Base-by-base conservation (phyloP, 2,329 filamentous ascomycete species). In the Coniochaeta ligniaria region DNA sequence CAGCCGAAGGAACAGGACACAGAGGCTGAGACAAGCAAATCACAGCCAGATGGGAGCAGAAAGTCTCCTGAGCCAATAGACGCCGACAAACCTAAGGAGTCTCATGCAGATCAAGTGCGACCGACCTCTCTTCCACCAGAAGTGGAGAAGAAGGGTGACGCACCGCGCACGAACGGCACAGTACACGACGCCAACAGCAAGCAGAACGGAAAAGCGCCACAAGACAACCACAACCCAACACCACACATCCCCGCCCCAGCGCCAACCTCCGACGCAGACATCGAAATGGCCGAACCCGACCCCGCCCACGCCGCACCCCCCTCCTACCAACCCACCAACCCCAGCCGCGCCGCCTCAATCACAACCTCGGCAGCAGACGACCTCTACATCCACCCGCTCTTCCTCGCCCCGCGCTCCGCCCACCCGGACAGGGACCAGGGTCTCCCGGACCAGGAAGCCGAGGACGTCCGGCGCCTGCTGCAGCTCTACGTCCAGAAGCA, bases 401-500 rank as follows among this genome's bases (percentile, higher is more conserved):
- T 92, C 73, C 73, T 86, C 50, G 83, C 88, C 38, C 88, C 91
- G 0, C 70, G 76, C 28, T 77, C 83, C 35, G 83, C 84, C 26
- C 80, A 82, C 59, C 82, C 87, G 2, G 88, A 93, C 70, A 81
- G 87, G 60, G 86, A 92, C 69, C 76, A 90, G 43, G 88, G 88
- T 1, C 81, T 96, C 2, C 90, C 90, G 0, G 80, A 86, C 20
- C 75, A 79, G 28, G 91, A 95, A 74, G 91, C 91, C 1, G 90
- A 93, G 65, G 90, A 95, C 62, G 86, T 91, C 50, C 85, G 91
- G 61, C 83, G 88, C 61, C 75, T 92, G 20, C 79, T 95, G 57
- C 83, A 91, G 65, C 76, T 91, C 12, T 94, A 91, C 70, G 86
- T 94, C 28, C 91, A 94, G 68, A 94, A 94, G 72, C 91, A 95